phyloP scores from a whole-genome alignment of 805 yeast genomes.

The Zygoascus flipseniorum region DNA sequence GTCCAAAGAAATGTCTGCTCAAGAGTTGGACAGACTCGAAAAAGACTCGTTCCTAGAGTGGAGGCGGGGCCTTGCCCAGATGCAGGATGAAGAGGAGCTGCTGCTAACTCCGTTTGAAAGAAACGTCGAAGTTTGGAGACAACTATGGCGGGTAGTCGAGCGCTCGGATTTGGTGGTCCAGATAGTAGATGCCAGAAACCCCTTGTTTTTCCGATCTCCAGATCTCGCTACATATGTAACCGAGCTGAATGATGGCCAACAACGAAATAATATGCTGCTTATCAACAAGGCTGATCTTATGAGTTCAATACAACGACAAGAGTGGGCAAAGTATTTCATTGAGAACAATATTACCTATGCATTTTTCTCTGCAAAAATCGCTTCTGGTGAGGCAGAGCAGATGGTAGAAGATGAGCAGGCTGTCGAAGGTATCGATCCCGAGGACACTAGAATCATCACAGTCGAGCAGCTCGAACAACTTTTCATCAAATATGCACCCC shows the following conservation, averaged over 20 bases:
- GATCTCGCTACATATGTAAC: conserved; percentile 80
- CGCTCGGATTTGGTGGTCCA: conserved; percentile 91
- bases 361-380: conserved; percentile 85
- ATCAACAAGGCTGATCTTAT: conserved; percentile 92
- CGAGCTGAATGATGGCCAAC: conserved; percentile 49
- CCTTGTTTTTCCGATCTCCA: conserved; percentile 76
- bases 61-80: conserved; percentile 81
- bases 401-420: conserved; percentile 11
- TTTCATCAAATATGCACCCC: conserved; percentile 58
- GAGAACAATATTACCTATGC: conserved; percentile 67
- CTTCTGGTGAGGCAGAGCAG: conserved; percentile 45
- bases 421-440: conserved; percentile 25
- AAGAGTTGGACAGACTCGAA: conserved; percentile 77
- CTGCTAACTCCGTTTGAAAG: conserved; percentile 94
- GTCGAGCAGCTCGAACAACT: conserved; percentile 80
- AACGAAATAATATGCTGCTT: conserved; percentile 69
- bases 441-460: conserved; percentile 58
- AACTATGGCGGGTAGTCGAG: conserved; percentile 95
- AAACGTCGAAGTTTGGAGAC: conserved; percentile 96
- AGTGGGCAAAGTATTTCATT: conserved; percentile 82
- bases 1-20: conserved; percentile 61
- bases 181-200: conserved; percentile 96
- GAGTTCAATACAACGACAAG: conserved; percentile 62
- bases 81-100: conserved; percentile 67
- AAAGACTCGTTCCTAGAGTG: conserved; percentile 86